Evolutionary conservation across 2,329 filamentous ascomycete genomes (phyloP), one percentile per base, ranked within the genome.

Genomic region (Chrysosporium keratinophilum): DNA sequence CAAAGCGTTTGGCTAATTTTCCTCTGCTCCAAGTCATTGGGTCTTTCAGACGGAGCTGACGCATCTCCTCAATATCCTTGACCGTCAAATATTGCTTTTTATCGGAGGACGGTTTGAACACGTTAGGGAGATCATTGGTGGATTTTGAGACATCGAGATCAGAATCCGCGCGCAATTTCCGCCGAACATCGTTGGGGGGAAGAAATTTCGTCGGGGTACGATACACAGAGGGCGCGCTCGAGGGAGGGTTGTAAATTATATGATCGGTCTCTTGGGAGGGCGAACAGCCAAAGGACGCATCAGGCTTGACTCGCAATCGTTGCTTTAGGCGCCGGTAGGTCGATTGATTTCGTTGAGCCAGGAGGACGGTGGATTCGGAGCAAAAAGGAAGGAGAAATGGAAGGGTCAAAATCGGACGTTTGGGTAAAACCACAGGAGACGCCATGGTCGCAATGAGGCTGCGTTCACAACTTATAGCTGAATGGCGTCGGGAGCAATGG

Each of bases 211-310:
- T 69, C 1, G 82, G 82, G 1, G 82, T 85, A 64, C 83, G 78
- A 62, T 81, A 82, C 20, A 81, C 76, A 57, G 75, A 81, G 6
- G 82, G 81, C 5, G 78, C 76, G 28, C 79, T 78, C 5, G 81
- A 80, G 0, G 82, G 82, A 35, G 82, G 82, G 60, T 85, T 85
- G 74, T 80, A 81, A 64, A 85, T 75, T 64, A 83, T 81, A 62
- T 79, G 76, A 55, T 79, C 75, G 56, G 70, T 69, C 17, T 62
- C 58, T 56, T 70, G 65, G 17, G 61, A 61, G 5, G 72, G 66
- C 9, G 61, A 59, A 12, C 66, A 62, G 14, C 67, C 68, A 60
- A 78, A 78, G n/a, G 74, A 75, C 11, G 71, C 68, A 64, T 77
- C 75, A n/a, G 76, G 75, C 60, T 74, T 76, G 50, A 77, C 67